Evolutionary conservation across 192 early-diverging fungal genomes (phyloP).

Genomic region (Coemansia sp.): DNA sequence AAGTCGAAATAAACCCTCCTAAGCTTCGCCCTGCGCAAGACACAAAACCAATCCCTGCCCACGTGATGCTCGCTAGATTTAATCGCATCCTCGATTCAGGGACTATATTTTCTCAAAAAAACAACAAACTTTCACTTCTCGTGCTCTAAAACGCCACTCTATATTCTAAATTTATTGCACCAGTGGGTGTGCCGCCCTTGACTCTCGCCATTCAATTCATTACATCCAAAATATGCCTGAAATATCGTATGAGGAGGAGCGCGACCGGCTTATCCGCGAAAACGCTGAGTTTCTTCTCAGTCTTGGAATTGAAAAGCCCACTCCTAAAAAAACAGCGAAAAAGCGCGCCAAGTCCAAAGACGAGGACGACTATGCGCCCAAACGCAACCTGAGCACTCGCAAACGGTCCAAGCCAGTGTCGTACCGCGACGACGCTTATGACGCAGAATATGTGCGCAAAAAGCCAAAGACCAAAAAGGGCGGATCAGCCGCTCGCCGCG

Average conservation of each 20-base stretch:
- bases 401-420: conserved; percentile 13
- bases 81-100: not conserved
- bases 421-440: conserved; percentile 24
- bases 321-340: not conserved
- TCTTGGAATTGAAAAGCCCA: conserved; percentile 15
- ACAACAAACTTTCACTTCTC: not conserved
- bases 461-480: conserved; percentile 8
- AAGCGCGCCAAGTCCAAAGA: conserved; percentile 1
- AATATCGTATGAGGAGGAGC: conserved; percentile 33
- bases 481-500: conserved; percentile 8
- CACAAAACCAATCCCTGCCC: not conserved
- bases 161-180: not conserved
- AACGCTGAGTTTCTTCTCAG: conserved; percentile 38
- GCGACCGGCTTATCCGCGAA: conserved; percentile 36
- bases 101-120: not conserved
- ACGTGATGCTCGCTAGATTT: not conserved
- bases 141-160: not conserved
- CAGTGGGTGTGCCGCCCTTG: not conserved
- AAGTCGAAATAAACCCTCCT: not conserved
- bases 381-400: conserved; percentile 15
- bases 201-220: not conserved
- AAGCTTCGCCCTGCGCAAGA: not conserved
- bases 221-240: not conserved
- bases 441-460: not conserved
- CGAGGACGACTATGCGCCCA: conserved; percentile 22